Evolutionary conservation across 2,329 filamentous ascomycete species (phyloP), one percentile per base, ranked within the genome.

Genomic region (Sordariomycetes sp.): DNA sequence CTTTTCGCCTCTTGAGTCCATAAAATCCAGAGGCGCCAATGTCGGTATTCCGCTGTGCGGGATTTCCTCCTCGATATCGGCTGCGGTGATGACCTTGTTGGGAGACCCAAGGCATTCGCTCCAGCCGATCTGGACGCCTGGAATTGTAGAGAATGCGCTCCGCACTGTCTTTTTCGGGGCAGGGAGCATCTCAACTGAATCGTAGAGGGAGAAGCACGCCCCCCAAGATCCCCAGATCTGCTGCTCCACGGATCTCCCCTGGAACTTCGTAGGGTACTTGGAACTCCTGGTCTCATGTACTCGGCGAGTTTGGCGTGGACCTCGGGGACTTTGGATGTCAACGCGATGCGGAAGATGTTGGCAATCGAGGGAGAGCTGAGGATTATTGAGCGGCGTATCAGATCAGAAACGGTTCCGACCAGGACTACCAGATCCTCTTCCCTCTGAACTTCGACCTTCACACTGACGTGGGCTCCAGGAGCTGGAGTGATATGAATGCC

Each of bases 331-430:
- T 25, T 12, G 20, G 42, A 55, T 15, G 35, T 57, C 48, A 60
- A 28, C 3, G 53, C 36, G 36, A 58, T 45, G 20, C 60, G 36
- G 63, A 68, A n/a, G 62, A 62, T 55, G 58, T 71, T 67, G 0
- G 69, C 64, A 15, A 74, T 62, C 3, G 69, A 69, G 0, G 72
- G 71, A 0, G 72, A 70, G 53, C 74, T 74, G 39, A 70, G 69
- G 17, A 75, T 60, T 2, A 73, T 58, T 8, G 57, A 50, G 6
- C 57, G 57, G 20, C 57, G 61, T 55, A 60, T 57, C 5, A 61
- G 57, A 8, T 62, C 61, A 8, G 62, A 57, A 28, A 67, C 63
- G 54, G 61, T 63, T 51, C 64, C 64, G n/a, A 66, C 61, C 20
- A 66, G 65, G n/a, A 60, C 60, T 17, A 61, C 58, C 2, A 67